These are phyloP conservation scores for Suillus plorans DNA, from an alignment of 768 basidiomycete genomes.

Conservation along the genomic window DNA sequence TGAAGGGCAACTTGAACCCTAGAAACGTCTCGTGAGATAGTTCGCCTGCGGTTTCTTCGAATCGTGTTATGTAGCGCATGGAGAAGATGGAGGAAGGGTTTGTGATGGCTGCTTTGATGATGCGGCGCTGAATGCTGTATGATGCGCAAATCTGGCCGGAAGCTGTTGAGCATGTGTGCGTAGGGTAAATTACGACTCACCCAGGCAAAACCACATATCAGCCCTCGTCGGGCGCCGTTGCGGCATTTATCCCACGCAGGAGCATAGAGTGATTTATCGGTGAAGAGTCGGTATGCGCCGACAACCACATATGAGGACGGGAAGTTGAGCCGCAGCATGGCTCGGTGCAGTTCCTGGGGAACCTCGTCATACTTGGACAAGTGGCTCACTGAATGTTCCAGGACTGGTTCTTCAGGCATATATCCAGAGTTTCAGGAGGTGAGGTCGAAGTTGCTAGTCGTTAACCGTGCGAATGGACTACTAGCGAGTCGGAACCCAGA, in stretches of 20 bases:
- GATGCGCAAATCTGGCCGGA: constrained; percentile 55
- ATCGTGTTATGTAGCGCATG: constrained; percentile 23
- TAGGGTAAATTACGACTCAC: constrained; percentile 35
- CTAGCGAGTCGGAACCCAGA: too few species aligned
- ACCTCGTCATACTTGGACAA: constrained; percentile 27
- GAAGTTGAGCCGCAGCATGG: constrained; percentile 64
- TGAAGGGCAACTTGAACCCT: constrained; percentile 66
- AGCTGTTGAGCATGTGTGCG: constrained; percentile 2
- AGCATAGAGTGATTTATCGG: constrained; percentile 63
- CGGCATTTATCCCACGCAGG: constrained; percentile 87
- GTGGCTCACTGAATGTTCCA: background rate
- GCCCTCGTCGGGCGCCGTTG: constrained; percentile 72
- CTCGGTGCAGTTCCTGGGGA: constrained; percentile 50
- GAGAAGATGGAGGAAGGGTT: constrained; percentile 30
- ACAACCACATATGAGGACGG: constrained; percentile 85
- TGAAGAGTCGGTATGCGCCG: constrained; percentile 79
- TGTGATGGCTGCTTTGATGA: constrained; percentile 45
- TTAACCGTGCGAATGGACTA: background rate
- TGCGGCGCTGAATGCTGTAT: constrained; percentile 68
- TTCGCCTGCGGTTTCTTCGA: constrained; percentile 27
- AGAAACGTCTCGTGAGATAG: constrained; percentile 53
- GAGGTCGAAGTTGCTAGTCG: background rate
- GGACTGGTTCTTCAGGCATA: constrained; percentile 1
- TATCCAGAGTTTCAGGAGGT: background rate
- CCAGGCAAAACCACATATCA: constrained; percentile 68